Conservation (phyloP, 1,284 basidiomycete species). For the Leccinum solheimii region DNA sequence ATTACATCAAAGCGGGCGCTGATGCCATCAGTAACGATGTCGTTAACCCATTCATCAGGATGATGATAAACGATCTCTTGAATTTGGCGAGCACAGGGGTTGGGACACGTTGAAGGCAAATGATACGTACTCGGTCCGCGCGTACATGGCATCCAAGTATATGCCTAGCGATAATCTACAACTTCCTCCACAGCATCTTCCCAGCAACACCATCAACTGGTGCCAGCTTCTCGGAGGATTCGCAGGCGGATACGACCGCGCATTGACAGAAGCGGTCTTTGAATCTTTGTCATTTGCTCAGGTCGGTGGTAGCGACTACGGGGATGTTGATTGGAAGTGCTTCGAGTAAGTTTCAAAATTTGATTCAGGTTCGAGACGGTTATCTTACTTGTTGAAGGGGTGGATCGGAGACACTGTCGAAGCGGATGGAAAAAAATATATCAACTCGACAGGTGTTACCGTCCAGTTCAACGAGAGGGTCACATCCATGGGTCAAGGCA, state of each 20-base stretch:
- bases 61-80: constrained; percentile 7
- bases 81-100: background rate
- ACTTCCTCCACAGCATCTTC: constrained; percentile 16
- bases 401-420: constrained; percentile 21
- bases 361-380: background rate
- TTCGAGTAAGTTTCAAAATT: constrained; percentile 14
- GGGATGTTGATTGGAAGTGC: constrained; percentile 25
- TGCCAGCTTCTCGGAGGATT: constrained; percentile 18
- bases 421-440: constrained; percentile 17
- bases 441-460: background rate
- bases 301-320: constrained; percentile 5
- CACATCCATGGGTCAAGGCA: constrained; percentile 12
- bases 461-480: constrained; percentile 10
- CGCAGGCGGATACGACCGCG: constrained; percentile 17
- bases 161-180: constrained; percentile 16
- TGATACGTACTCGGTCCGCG: constrained; percentile 17
- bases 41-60: constrained; percentile 9
- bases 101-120: constrained; percentile 15
- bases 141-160: constrained; percentile 24
- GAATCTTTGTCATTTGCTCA: constrained; percentile 15
- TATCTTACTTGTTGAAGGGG: constrained; percentile 14
- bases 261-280: constrained; percentile 23
- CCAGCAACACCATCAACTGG: constrained; percentile 25
- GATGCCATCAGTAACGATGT: constrained; percentile 11
- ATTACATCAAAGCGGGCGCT: constrained; percentile 12